These are phyloP conservation scores for Ophiostoma sp. DNA, from an alignment of 2,329 filamentous ascomycete species.

Conservation along the genomic window DNA sequence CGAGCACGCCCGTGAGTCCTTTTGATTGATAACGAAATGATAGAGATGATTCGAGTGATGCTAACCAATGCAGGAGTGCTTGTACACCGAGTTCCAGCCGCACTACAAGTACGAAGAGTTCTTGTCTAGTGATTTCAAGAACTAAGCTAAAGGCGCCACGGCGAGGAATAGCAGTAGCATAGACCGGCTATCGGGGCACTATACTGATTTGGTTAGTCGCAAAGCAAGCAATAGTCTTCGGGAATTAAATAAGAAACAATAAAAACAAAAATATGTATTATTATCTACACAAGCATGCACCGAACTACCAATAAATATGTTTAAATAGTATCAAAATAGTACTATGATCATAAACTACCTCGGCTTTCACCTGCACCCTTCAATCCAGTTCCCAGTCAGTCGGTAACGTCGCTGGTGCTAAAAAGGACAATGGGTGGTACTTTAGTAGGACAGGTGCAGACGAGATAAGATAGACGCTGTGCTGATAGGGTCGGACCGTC, in stretches of 20 bases:
- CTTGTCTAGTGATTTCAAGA: slow-evolving; percentile 21
- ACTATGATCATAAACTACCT: background rate
- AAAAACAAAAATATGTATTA: background rate
- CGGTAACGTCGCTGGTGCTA: background rate
- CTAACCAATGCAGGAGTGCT: slow-evolving; percentile 32
- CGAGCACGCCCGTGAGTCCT: slow-evolving; percentile 27
- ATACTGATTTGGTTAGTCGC: background rate
- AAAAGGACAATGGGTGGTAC: background rate
- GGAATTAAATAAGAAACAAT: background rate
- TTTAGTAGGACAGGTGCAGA: background rate
- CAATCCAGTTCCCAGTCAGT: background rate
- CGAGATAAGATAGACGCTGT: background rate
- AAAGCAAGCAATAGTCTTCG: background rate
- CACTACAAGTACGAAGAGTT: slow-evolving; percentile 42
- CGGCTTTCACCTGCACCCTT: background rate
- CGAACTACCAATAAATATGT: background rate
- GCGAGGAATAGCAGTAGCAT: background rate
- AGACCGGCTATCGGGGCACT: background rate
- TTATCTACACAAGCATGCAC: too few species aligned
- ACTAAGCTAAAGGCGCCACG: slow-evolving; percentile 3
- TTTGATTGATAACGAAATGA: background rate
- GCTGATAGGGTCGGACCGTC: slow-evolving; percentile 5
- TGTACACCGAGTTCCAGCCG: slow-evolving; percentile 49
- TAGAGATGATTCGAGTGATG: background rate
- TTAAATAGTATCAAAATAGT: background rate